These are phyloP conservation scores for Hyaloscypha bicolor DNA, from an alignment of 495 filamentous ascomycete species.

Conservation along the genomic window DNA sequence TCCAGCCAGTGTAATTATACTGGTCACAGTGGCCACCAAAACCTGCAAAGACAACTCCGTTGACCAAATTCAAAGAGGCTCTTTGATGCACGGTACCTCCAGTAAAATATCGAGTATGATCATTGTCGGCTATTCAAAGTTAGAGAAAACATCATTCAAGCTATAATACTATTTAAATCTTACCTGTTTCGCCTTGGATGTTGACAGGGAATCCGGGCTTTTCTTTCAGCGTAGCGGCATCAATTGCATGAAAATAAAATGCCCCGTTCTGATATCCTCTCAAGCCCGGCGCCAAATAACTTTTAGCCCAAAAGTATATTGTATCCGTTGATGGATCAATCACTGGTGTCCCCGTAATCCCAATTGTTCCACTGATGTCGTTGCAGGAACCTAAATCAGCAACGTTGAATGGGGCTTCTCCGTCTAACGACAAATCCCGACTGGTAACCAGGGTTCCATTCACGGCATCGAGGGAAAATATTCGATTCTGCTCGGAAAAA, in stretches of 20 bases:
- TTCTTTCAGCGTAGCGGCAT: not conserved
- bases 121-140: not conserved
- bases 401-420: no score
- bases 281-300: constrained; percentile 33
- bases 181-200: not conserved
- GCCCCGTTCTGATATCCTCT: constrained; percentile 18
- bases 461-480: not conserved
- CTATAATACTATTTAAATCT: not conserved
- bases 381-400: not conserved
- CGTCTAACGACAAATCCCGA: no score
- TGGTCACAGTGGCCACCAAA: constrained; percentile 43
- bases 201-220: not conserved
- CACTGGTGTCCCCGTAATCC: constrained; percentile 42
- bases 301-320: constrained; percentile 44
- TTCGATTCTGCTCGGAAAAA: not conserved
- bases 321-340: constrained; percentile 42
- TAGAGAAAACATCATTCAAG: not conserved
- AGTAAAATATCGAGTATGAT: not conserved
- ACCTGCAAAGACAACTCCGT: constrained; percentile 40
- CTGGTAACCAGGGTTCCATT: no score
- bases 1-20: constrained; percentile 36
- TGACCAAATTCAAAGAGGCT: constrained; percentile 38
- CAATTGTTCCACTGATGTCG: constrained; percentile 10
- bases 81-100: constrained; percentile 34
- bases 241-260: no score